phyloP scores from a whole-genome alignment of 805 yeast species.

The Candida verbasci region DNA sequence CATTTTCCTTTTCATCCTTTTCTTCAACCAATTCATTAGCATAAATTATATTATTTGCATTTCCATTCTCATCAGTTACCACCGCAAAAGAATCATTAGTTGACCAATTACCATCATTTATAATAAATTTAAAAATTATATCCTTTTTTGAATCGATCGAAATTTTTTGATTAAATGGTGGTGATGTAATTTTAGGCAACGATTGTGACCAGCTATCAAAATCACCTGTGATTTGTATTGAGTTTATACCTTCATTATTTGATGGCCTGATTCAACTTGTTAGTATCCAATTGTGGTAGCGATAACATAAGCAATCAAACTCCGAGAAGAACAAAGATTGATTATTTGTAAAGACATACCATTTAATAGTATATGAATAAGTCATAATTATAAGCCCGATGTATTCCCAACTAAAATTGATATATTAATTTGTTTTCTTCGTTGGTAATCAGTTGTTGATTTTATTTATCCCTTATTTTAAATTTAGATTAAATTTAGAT shows the following conservation, averaged over 20 bases:
- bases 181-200: conserved; percentile 10
- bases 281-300: background rate
- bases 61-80: conserved; percentile 31
- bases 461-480: background rate
- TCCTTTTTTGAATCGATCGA: conserved; percentile 18
- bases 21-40: conserved; percentile 23
- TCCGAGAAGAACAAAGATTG: too few species aligned
- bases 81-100: conserved; percentile 18
- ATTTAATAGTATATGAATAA: conserved; percentile 13
- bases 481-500: too few species aligned
- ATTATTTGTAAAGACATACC: conserved; percentile 15
- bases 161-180: conserved; percentile 18
- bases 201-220: conserved; percentile 37
- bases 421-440: background rate
- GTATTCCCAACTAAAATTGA: background rate
- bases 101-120: conserved; percentile 31
- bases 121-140: conserved; percentile 34
- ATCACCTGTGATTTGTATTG: conserved; percentile 36
- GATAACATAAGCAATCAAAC: background rate
- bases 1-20: background rate
- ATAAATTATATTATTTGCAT: conserved; percentile 28
- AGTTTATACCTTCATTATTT: conserved; percentile 9
- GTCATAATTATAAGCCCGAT: conserved; percentile 10
- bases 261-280: conserved; percentile 11
- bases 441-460: background rate